Evolutionary conservation across 2,329 filamentous ascomycete genomes (phyloP).

Genomic region (Colletotrichum spaethianum): DNA sequence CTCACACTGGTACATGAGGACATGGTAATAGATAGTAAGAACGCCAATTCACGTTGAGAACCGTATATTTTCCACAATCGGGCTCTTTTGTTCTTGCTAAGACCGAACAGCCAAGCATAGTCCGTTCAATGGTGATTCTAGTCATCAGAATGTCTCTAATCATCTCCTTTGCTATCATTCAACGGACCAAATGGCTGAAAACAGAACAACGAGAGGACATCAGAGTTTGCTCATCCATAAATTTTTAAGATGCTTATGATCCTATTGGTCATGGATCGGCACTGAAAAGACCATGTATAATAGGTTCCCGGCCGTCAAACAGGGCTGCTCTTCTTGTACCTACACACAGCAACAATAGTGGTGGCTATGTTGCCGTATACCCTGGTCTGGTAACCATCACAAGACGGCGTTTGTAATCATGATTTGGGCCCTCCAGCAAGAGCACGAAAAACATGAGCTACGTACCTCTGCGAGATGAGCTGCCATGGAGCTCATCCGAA

Average conservation of each 20-base stretch:
- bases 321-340: not conserved
- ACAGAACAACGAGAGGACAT: not conserved
- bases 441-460: not conserved
- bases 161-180: not conserved
- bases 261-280: not conserved
- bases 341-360: not conserved
- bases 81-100: not conserved
- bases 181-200: too few relatives aligned
- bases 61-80: not conserved
- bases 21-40: not conserved
- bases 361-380: not conserved
- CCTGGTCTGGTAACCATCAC: not conserved
- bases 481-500: not conserved
- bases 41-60: not conserved
- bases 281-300: not conserved
- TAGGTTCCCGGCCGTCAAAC: not conserved
- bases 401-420: not conserved
- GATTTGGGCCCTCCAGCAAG: not conserved
- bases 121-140: not conserved
- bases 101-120: too few relatives aligned
- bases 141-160: not conserved
- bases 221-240: not conserved
- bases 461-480: too few relatives aligned
- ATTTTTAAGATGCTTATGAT: not conserved
- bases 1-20: not conserved